phyloP scores from a whole-genome alignment of 306 rosid genomes.

The Cucurbita argyrosperma region DNA sequence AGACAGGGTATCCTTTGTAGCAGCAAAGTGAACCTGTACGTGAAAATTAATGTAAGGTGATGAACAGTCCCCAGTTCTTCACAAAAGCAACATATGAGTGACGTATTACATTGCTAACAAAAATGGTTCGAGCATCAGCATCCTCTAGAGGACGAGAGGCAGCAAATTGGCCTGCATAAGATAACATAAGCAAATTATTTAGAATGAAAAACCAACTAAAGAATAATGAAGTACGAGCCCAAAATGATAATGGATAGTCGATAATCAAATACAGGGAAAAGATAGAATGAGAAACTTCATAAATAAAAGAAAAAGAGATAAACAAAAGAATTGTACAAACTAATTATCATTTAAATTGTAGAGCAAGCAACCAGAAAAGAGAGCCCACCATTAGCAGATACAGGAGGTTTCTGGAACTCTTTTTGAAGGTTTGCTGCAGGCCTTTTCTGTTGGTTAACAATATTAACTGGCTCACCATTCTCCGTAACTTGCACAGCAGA shows the following conservation, averaged over 20 bases:
- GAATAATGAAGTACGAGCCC: not conserved
- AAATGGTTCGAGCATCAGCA: slow-evolving; percentile 76
- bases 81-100: slow-evolving; percentile 8
- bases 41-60: not conserved
- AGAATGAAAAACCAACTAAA: not conserved
- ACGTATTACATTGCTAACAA: slow-evolving; percentile 72
- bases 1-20: slow-evolving; percentile 79
- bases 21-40: slow-evolving; percentile 83
- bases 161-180: slow-evolving; percentile 35
- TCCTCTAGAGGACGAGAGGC: slow-evolving; percentile 58
- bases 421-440: slow-evolving; percentile 33
- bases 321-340: not conserved
- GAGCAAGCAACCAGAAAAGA: slow-evolving; percentile 4
- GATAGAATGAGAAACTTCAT: not conserved
- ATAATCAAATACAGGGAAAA: not conserved
- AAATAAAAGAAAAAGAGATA: not conserved
- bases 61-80: not conserved
- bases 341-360: not conserved
- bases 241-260: not conserved
- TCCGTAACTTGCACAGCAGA: slow-evolving; percentile 31
- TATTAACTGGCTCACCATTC: slow-evolving; percentile 19
- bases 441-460: slow-evolving; percentile 39
- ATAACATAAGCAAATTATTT: not conserved
- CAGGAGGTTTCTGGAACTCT: slow-evolving; percentile 31
- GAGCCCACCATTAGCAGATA: slow-evolving; percentile 40